Base-by-base conservation (phyloP, 163 green algal genomes). In the Chlamydomonas reinhardtii region DNA sequence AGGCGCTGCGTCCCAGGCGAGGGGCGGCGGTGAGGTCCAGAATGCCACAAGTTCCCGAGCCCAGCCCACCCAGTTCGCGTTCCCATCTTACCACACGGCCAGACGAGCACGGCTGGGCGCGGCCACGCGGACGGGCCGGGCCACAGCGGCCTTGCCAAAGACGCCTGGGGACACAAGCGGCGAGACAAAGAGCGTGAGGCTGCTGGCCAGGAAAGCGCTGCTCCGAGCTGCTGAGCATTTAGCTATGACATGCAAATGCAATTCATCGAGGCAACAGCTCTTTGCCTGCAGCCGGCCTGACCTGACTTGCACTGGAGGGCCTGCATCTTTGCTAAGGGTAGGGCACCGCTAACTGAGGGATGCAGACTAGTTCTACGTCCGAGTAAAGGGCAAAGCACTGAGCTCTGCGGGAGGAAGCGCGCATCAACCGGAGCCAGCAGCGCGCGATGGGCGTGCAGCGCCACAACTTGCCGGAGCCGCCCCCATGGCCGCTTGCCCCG, bases 1-100 rank as follows among this genome's bases (percentile, higher is more conserved):
- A 92, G 24, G 92, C 89, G 89, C 95, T 98, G 94, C 68, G 70
- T 25, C 6, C 32, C 61, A 76, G 20, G 32, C n/a, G 52, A 32
- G 61, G 68, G 74, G 76, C 76, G 76, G 76, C 76, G 62, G 76
- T 82, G 19, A 66, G 61, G 11, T 25, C n/a, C 73, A 3, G 16
- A 52, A 37, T 35, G 62, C 25, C 37, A 34, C 65, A 27, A 72
- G n/a, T 37, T 56, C 65, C 48, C n/a, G 34, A 66, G 34, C 31
- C 43, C 35, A 68, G 19, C 31, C 37, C 25, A n/a, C 69, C 32
- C 19, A 71, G 64, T 37, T 56, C 48, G 48, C 48, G 48, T 56
- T 56, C 48, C 48, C 48, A 56, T 9, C 82, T 82, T 20, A 87
- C 82, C 82, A 82, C 5, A 87, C 69, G 61, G 61, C 59, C 37